These are phyloP conservation scores for Pseudogymnoascus sp. DNA, from an alignment of 2,329 filamentous ascomycete genomes.

Conservation along the genomic window DNA sequence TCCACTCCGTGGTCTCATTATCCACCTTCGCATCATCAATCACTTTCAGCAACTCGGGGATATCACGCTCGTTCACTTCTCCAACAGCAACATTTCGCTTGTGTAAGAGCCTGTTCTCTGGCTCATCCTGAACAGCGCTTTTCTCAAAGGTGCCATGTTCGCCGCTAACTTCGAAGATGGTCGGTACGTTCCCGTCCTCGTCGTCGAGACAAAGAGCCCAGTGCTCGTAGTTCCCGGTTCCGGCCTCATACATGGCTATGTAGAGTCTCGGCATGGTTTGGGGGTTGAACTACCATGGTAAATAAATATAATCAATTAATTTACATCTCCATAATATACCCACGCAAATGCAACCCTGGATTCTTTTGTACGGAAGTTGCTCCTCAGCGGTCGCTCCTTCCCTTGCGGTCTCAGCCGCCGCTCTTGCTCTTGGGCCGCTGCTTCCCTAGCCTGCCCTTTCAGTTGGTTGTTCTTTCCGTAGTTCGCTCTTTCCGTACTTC, in stretches of 20 bases:
- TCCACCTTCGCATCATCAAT: conserved; percentile 10
- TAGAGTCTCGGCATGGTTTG: conserved; percentile 10
- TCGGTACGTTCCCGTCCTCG: neutral
- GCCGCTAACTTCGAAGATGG: conserved; percentile 12
- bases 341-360: neutral
- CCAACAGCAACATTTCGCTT: conserved; percentile 11
- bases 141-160: conserved; percentile 11
- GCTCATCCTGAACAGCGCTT: neutral
- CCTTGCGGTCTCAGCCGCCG: neutral
- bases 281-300: neutral
- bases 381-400: neutral
- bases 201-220: conserved; percentile 13
- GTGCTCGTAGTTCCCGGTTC: conserved; percentile 12
- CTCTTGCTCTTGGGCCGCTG: neutral
- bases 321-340: neutral
- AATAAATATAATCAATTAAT: neutral
- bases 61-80: conserved; percentile 12
- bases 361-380: neutral
- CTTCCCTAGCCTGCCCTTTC: neutral
- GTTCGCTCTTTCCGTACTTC: neutral
- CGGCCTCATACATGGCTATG: conserved; percentile 12
- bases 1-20: conserved; percentile 14
- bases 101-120: neutral
- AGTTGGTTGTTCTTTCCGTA: neutral
- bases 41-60: conserved; percentile 12